phyloP scores from a whole-genome alignment of 257 asterid genomes.

The Knoxia roxburghii region DNA sequence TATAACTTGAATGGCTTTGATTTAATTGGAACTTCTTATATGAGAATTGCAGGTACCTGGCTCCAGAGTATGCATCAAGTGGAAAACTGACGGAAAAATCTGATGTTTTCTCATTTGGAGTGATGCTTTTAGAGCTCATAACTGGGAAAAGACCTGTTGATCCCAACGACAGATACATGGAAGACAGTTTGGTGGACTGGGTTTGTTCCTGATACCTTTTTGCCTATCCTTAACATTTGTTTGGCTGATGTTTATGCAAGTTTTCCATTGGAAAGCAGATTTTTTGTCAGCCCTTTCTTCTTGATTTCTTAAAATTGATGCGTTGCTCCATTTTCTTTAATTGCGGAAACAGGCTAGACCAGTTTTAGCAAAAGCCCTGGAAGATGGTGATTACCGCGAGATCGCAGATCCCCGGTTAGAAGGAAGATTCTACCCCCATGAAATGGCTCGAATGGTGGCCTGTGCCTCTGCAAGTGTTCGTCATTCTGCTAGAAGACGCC shows the following conservation, averaged over 20 bases:
- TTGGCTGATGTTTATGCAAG: not conserved
- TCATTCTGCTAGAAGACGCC: constrained; percentile 87
- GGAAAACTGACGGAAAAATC: constrained; percentile 84
- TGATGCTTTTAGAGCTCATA: constrained; percentile 82
- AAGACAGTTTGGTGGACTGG: constrained; percentile 93
- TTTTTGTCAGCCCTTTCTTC: not conserved
- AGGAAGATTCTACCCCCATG: constrained; percentile 38
- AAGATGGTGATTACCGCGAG: constrained; percentile 50
- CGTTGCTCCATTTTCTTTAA: not conserved
- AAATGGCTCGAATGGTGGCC: constrained; percentile 54
- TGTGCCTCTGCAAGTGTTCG: constrained; percentile 82
- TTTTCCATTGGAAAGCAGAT: not conserved
- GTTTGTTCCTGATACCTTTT: constrained; percentile 29
- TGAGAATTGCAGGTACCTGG: constrained; percentile 55
- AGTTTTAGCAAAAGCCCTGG: constrained; percentile 48
- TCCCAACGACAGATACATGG: constrained; percentile 51
- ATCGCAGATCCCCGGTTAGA: constrained; percentile 66
- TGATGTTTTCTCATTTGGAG: constrained; percentile 88
- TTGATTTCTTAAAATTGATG: not conserved
- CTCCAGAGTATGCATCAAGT: constrained; percentile 94
- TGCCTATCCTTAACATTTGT: not conserved
- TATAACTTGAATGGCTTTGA: not conserved
- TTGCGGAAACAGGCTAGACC: constrained; percentile 59
- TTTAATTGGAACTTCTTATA: not conserved
- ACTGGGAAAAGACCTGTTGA: constrained; percentile 84